Evolutionary conservation across 202 grass and related monocot species (phyloP), one percentile per base, ranked within the genome.

Genomic region (Panicum virgatum): DNA sequence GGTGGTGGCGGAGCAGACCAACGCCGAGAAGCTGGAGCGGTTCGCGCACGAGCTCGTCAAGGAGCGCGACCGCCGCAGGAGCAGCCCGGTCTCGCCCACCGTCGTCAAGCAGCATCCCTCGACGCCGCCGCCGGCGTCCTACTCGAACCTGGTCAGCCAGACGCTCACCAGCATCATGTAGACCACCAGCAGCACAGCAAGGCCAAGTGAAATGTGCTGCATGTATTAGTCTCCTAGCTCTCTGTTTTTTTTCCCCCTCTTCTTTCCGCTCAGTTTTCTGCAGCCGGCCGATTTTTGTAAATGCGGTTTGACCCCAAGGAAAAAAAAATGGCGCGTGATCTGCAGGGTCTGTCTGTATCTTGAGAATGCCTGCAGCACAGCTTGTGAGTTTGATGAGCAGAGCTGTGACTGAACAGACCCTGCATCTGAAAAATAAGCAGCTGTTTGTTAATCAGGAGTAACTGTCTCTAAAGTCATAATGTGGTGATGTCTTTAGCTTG

Each of bases 101-200:
- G 57, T 83, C 38, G 82, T 89, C 40, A 89, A 86, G 73, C 90
- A 82, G 69, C 87, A 75, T 19, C 78, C 75, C 12, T 4, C 84
- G 20, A 4, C 30, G n/a, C 2, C 65, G 45, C 5, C 67, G 44
- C 75, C 88, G 64, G 45, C 88, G 32, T 93, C 90, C 19, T 96
- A 96, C 73, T 96, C 93, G 20, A 93, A 77, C 73, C 86, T 93
- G 7, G 90, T 93, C 40, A 83, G 90, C 66, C 93, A 89, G 66
- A 87, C 87, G 90, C 87, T 96, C 80, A 85, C 90, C 14, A 93
- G 80, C 78, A 93, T 93, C 44, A 78, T 96, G 72, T 95, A 95
- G 72, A 65, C 2, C 61, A 15, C 4, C 59, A 16, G 7, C 67
- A 18, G 27, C 27, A 60, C 47, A 73, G 47, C 9, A 16, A 37